Evolutionary conservation across 306 rosid species (phyloP), one percentile per base, ranked within the genome.

Genomic region (Prinsepia uniflora): DNA sequence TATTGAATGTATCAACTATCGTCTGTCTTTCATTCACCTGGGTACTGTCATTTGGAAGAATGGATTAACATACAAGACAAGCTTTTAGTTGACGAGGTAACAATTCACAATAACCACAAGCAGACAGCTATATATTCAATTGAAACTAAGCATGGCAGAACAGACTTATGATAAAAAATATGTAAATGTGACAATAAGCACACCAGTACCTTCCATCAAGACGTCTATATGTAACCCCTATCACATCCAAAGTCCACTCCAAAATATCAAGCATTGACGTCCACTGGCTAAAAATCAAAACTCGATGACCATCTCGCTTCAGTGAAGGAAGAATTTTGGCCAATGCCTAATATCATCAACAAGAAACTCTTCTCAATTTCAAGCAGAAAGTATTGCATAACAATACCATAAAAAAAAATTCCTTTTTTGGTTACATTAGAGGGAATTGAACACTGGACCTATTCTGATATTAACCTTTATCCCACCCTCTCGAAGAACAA

Each of bases 181-280:
- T 5, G 5, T 12, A 54, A 42, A 24, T 15, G 15, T 54, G 54
- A 63, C 30, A 47, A 10, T 30, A 61, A 55, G 49, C 63, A 78
- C 2, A 75, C 42, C 30, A 18, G 20, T 90, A 90, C 98, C 98
- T 94, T 84, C 98, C 98, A 87, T 94, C 98, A 50, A 94, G 97
- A 48, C 98, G 92, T 79, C 77, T 90, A 63, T 94, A 94, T 63
- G 89, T 84, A 61, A 94, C 77, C 63, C 98, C 98, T 75, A 90
- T 83, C 84, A 94, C 97, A 81, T 94, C 97, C 83, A 94, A 86
- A 53, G 85, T 79, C 98, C 98, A 94, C 82, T 94, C 98, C 82
- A 94, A 81, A 72, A 94, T 85, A 81, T 94, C 96, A 72, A 94
- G 98, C 98, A 94, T 90, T 62, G 98, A 94, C 6, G 97, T 94